phyloP scores from a whole-genome alignment of 1,284 basidiomycete species.

The Ustilago loliicola region DNA sequence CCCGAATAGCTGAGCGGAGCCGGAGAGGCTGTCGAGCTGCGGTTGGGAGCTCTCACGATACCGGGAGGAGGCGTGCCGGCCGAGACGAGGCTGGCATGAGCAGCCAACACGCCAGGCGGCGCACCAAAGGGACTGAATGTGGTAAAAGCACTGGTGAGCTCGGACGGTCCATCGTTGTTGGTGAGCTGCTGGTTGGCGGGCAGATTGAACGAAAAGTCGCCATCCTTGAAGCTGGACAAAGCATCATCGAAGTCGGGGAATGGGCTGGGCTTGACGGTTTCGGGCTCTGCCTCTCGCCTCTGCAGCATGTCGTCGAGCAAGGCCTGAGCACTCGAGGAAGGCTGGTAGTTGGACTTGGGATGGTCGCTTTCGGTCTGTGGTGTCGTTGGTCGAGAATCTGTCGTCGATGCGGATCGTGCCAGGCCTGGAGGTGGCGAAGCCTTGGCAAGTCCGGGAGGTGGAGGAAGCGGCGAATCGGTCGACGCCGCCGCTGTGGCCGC shows the following conservation, averaged over 20 bases:
- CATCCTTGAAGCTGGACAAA: slow-evolving; percentile 60
- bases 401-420: slow-evolving; percentile 57
- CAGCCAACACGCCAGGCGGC: slow-evolving; percentile 41
- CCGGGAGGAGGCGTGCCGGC: slow-evolving; percentile 44
- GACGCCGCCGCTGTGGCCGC: slow-evolving; percentile 13
- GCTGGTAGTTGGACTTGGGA: slow-evolving; percentile 79
- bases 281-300: slow-evolving; percentile 80
- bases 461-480: slow-evolving; percentile 22
- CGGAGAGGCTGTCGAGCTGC: slow-evolving; percentile 50
- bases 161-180: slow-evolving; percentile 38
- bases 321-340: slow-evolving; percentile 85
- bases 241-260: slow-evolving; percentile 68
- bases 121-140: slow-evolving; percentile 49
- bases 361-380: slow-evolving; percentile 76
- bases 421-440: slow-evolving; percentile 44
- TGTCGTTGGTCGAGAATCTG: slow-evolving; percentile 74
- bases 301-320: slow-evolving; percentile 85
- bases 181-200: slow-evolving; percentile 39
- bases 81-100: slow-evolving; percentile 32
- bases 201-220: slow-evolving; percentile 67
- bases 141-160: slow-evolving; percentile 45
- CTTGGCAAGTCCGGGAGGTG: slow-evolving; percentile 64
- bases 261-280: slow-evolving; percentile 72
- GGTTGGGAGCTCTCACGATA: slow-evolving; percentile 39
- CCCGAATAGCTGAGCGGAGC: slow-evolving; percentile 62